phyloP scores from a whole-genome alignment of 768 basidiomycete species.

The Mycena belliarum region DNA sequence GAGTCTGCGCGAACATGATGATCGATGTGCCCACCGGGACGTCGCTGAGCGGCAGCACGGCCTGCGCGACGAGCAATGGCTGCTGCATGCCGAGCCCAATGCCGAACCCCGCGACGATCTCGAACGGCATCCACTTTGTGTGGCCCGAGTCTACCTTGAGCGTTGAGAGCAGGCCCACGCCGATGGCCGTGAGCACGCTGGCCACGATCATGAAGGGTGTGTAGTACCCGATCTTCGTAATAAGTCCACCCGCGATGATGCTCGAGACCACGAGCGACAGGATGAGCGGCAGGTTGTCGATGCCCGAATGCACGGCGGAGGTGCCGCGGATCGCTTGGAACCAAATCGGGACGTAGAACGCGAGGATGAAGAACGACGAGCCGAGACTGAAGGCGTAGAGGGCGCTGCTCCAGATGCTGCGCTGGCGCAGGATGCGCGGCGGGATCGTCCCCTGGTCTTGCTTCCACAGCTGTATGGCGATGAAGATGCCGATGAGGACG shows the following conservation, averaged over 20 bases:
- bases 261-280: conserved; percentile 40
- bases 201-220: conserved; percentile 25
- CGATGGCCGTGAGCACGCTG: conserved; percentile 35
- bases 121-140: conserved; percentile 22
- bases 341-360: conserved; percentile 19
- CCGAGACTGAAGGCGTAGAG: conserved; percentile 6
- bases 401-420: conserved; percentile 11
- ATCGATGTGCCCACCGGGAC: conserved; percentile 15
- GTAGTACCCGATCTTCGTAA: conserved; percentile 38
- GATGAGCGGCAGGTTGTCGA: conserved; percentile 36
- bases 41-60: conserved; percentile 15
- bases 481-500: not conserved
- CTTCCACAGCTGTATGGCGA: not conserved
- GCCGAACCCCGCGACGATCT: conserved; percentile 32
- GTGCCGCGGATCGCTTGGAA: conserved; percentile 40
- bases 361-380: conserved; percentile 9
- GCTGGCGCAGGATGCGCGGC: conserved; percentile 11
- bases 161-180: conserved; percentile 37
- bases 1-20: conserved; percentile 22
- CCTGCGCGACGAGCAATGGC: conserved; percentile 23
- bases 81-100: conserved; percentile 28
- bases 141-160: conserved; percentile 25
- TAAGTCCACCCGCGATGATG: conserved; percentile 38
- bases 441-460: conserved; percentile 15
- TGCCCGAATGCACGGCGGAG: conserved; percentile 36